phyloP scores from a whole-genome alignment of 1,139 yeast genomes.

The Candida albicans region DNA sequence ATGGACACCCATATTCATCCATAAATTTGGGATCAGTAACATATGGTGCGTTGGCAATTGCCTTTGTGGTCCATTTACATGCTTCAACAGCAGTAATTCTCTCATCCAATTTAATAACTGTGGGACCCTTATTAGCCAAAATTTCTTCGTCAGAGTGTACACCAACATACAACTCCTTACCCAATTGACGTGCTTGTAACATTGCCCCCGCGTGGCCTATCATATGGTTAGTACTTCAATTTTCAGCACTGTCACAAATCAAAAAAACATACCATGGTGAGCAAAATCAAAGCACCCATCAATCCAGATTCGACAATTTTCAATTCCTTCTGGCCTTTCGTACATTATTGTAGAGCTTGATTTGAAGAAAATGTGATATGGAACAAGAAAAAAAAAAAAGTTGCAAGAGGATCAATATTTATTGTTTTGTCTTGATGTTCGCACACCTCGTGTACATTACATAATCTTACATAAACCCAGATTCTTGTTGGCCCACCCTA shows the following conservation, averaged over 20 bases:
- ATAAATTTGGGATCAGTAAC: constrained; percentile 87
- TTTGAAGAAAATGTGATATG: not conserved
- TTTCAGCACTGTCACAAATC: not conserved
- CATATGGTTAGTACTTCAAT: constrained; percentile 13
- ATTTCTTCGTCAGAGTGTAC: constrained; percentile 93
- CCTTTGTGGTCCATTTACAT: constrained; percentile 82
- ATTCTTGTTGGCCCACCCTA: constrained; percentile 26
- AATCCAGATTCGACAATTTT: constrained; percentile 67
- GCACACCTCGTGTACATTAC: not conserved
- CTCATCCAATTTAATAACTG: constrained; percentile 84
- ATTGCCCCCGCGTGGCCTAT: constrained; percentile 92
- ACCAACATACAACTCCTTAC: constrained; percentile 76
- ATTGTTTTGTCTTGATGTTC: not conserved
- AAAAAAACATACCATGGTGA: constrained; percentile 70
- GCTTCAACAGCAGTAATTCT: constrained; percentile 81
- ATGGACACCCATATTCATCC: constrained; percentile 73
- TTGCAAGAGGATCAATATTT: not conserved
- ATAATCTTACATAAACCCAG: constrained; percentile 27
- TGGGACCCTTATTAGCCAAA: constrained; percentile 80
- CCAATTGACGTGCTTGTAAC: constrained; percentile 83
- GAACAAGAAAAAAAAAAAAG: constrained; percentile 1
- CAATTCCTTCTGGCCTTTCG: constrained; percentile 48
- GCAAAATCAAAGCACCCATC: constrained; percentile 98
- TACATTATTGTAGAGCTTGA: constrained; percentile 24
- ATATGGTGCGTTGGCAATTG: constrained; percentile 83